phyloP scores from a whole-genome alignment of 345 rosid genomes.

The Pistacia atlantica region DNA sequence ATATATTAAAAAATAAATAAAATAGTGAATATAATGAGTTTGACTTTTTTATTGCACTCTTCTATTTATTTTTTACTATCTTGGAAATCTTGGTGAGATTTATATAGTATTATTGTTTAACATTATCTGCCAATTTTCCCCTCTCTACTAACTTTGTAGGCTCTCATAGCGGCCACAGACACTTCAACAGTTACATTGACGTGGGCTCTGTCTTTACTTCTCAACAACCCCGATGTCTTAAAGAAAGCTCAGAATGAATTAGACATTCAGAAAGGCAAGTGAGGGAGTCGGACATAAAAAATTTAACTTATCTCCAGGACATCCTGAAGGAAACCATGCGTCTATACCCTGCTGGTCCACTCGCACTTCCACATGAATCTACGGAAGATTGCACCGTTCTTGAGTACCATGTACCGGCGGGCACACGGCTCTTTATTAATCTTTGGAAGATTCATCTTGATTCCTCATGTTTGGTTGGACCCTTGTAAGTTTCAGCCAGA shows the following conservation, averaged over 20 bases:
- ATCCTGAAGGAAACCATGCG: conserved; percentile 43
- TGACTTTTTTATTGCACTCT: too few species aligned
- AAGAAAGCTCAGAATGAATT: conserved; percentile 31
- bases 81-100: too few species aligned
- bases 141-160: conserved; percentile 20
- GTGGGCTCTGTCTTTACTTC: conserved; percentile 35
- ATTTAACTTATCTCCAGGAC: conserved; percentile 34
- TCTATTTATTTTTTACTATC: too few species aligned
- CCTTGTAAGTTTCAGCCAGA: conserved; percentile 34
- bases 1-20: too few species aligned
- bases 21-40: too few species aligned
- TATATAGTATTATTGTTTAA: too few species aligned
- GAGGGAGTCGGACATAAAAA: conserved; percentile 28
- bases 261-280: conserved; percentile 20
- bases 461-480: conserved; percentile 28
- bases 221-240: conserved; percentile 27
- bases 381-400: conserved; percentile 19
- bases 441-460: conserved; percentile 33
- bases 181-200: conserved; percentile 28
- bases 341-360: conserved; percentile 28
- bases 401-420: conserved; percentile 29
- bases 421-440: conserved; percentile 27
- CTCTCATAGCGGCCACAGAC: conserved; percentile 24
- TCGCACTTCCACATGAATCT: conserved; percentile 26
- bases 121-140: background rate